Evolutionary conservation across 345 rosid species (phyloP), one percentile per base, ranked within the genome.

Genomic region (Eucalyptus marginata): DNA sequence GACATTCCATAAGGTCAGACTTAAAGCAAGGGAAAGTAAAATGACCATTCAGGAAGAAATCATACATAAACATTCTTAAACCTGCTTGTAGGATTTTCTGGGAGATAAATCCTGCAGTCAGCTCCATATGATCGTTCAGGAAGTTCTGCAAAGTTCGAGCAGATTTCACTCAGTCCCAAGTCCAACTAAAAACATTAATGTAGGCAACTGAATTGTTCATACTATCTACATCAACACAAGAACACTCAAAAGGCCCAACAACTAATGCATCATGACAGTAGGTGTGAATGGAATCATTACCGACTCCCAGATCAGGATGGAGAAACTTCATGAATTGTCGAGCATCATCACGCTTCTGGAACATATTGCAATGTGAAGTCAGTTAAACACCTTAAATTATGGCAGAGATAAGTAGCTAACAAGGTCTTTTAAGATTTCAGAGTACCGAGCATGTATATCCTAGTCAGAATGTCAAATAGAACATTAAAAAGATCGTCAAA

Each of bases 11-110:
- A 3, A 31, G 10, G 40, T 31, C 43, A 71, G 87, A 64, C 66
- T 59, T 47, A 68, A 36, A 84, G n/a, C 43, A 90, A 88, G 83
- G 50, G 43, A 87, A 81, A 51, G 86, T 71, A 90, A 68, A 88
- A 86, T 89, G 54, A 90, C 47, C 87, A 87, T 89, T 91, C 88
- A 93, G 94, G 95, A 94, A 95, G 98, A 97, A 92, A 91, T 92
- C 99, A 92, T 98, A 98, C 99, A 96, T 96, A 96, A 95, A 98
- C 96, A 94, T 98, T 98, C 96, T 96, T 98, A 95, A 98, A 98
- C 99, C 97, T 96, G 99, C 96, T 96, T 62, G 96, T 90, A 86
- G 99, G 95, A 90, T 95, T 95, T 81, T 98, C 99, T 88, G 98
- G 95, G 86, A 95, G 89, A 93, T 94, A 97, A 68, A 98, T 91